Conservation (phyloP, 2,329 filamentous ascomycete genomes). For the Clarireedia monteithiana region DNA sequence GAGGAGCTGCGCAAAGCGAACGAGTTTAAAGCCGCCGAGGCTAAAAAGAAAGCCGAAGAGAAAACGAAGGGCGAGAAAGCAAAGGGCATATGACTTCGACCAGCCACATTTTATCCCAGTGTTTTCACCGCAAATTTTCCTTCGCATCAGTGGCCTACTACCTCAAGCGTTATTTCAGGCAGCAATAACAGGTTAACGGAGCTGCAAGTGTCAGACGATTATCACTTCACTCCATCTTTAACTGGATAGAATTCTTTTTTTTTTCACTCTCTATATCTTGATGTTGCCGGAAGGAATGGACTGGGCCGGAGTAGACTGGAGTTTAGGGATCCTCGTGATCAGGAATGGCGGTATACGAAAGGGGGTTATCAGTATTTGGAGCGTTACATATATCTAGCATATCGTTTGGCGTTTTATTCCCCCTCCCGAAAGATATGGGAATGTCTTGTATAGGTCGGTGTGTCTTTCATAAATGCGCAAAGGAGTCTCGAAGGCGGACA, state of each 20-base stretch:
- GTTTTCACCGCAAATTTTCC: background rate
- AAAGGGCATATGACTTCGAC: background rate
- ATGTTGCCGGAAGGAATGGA: background rate
- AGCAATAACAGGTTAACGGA: too few relatives aligned
- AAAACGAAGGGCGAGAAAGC: conserved; percentile 2
- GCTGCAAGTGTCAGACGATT: too few relatives aligned
- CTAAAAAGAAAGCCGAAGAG: background rate
- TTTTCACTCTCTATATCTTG: background rate
- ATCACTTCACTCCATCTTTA: too few relatives aligned
- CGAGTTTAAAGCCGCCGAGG: conserved; percentile 6
- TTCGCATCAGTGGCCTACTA: too few relatives aligned
- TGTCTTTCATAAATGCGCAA: background rate
- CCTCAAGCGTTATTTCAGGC: too few relatives aligned
- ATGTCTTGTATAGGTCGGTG: conserved; percentile 1
- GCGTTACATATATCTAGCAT: background rate
- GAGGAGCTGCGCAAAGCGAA: conserved; percentile 10
- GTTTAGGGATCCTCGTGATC: background rate
- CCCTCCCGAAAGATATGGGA: background rate
- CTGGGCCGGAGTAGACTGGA: background rate
- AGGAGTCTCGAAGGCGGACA: background rate
- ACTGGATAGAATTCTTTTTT: background rate
- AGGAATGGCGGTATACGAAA: background rate
- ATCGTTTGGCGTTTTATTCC: conserved; percentile 7
- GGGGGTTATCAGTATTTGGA: background rate
- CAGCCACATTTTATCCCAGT: background rate